phyloP scores from a whole-genome alignment of 2,329 filamentous ascomycete genomes.

The Aspergillus thermomutatus region DNA sequence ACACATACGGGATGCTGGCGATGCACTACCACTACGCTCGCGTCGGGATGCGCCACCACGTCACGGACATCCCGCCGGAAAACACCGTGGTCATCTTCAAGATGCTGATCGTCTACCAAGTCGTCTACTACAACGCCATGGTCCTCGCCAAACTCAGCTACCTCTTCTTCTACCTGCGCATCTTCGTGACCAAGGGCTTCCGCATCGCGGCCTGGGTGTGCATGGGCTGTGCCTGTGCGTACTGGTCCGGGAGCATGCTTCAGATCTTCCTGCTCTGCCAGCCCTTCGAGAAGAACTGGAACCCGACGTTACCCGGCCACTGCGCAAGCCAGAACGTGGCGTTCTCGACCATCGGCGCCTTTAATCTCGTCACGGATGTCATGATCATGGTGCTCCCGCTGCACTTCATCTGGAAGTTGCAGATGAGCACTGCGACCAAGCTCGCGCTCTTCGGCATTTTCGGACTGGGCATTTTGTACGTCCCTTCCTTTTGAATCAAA shows the following conservation, averaged over 20 bases:
- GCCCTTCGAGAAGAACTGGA: constrained; percentile 20
- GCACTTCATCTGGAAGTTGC: constrained; percentile 24
- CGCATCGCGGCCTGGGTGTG: constrained; percentile 27
- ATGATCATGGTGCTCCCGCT: constrained; percentile 21
- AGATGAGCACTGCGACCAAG: constrained; percentile 21
- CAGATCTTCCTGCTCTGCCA: constrained; percentile 24
- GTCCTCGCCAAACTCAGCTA: constrained; percentile 27
- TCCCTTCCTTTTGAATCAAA: not conserved
- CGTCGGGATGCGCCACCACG: constrained; percentile 15
- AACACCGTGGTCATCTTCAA: constrained; percentile 6
- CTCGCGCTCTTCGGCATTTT: constrained; percentile 22
- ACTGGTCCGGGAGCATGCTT: constrained; percentile 27
- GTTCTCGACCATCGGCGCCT: constrained; percentile 21
- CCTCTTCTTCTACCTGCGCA: constrained; percentile 29
- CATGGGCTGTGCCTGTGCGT: constrained; percentile 22
- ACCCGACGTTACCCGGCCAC: constrained; percentile 13
- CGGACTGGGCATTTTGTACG: constrained; percentile 22
- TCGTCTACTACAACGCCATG: constrained; percentile 28
- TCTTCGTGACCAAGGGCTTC: constrained; percentile 29
- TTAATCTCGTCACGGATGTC: constrained; percentile 23
- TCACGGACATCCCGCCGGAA: constrained; percentile 2
- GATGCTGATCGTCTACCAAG: constrained; percentile 21
- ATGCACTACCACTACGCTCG: constrained; percentile 18
- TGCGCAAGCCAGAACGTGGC: constrained; percentile 21
- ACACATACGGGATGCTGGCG: constrained; percentile 19